Percentiles rank a stretch among this genome's conserved stretches.
These are phyloP conservation scores for Xerocomellus chrysenteron DNA, from an alignment of 768 basidiomycete genomes.

Conservation along the genomic window DNA sequence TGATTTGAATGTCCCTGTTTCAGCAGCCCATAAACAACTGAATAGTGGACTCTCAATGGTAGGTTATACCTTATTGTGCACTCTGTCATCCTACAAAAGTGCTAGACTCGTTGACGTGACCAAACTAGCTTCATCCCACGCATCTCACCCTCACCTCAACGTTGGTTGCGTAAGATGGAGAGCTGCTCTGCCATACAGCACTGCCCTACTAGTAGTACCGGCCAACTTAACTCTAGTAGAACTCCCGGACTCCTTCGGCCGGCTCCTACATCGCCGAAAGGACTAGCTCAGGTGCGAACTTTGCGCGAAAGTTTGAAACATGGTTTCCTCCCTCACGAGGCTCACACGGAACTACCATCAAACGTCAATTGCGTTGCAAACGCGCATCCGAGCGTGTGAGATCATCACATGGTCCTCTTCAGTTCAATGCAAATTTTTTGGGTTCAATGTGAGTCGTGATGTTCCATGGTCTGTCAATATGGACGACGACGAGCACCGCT, in stretches of 20 bases:
- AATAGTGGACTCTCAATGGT: neutral
- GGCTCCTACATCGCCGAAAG: conserved; percentile 2
- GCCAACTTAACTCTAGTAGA: no score
- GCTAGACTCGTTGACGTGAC: neutral
- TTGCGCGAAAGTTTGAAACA: conserved; percentile 4
- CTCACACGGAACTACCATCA: conserved; percentile 1
- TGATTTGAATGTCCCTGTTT: conserved; percentile 14
- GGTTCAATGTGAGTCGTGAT: neutral
- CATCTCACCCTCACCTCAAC: neutral
- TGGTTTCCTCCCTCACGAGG: neutral
- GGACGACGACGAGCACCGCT: neutral
- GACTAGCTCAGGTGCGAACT: neutral
- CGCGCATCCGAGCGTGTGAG: neutral
- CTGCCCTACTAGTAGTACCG: conserved; percentile 3
- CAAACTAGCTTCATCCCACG: conserved; percentile 2
- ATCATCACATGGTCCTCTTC: neutral
- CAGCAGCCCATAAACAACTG: neutral
- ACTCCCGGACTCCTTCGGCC: neutral
- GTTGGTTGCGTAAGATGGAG: conserved; percentile 7
- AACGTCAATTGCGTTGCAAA: conserved; percentile 7
- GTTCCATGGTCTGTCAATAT: neutral
- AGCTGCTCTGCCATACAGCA: conserved; percentile 2
- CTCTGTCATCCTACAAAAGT: neutral
- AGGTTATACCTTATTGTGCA: neutral
- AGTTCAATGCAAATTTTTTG: neutral